Evolutionary conservation across 2,329 filamentous ascomycete genomes (phyloP).

Genomic region (Aspergillus ustus): DNA sequence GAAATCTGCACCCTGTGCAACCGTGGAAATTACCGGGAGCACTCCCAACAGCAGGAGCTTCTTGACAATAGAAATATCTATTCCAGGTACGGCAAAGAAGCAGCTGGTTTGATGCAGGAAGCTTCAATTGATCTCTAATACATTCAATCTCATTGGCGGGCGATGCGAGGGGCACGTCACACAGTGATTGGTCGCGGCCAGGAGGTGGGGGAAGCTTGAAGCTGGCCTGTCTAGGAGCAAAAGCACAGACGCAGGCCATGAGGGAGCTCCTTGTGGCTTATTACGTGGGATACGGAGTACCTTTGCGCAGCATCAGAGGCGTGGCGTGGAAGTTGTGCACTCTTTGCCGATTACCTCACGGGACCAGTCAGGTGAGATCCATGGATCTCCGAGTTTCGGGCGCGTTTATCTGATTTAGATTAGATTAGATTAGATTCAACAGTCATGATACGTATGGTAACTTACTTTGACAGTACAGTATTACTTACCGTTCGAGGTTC

Average conservation of each 20-base stretch:
- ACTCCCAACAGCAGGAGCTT: conserved; percentile 11
- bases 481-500: not conserved
- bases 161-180: conserved; percentile 13
- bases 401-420: conserved; percentile 16
- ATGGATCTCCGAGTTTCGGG: conserved; percentile 25
- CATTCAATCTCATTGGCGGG: conserved; percentile 24
- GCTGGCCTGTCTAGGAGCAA: conserved; percentile 10
- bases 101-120: conserved; percentile 23
- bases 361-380: conserved; percentile 10
- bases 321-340: conserved; percentile 14
- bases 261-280: conserved; percentile 7
- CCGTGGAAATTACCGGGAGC: not conserved
- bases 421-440: conserved; percentile 37
- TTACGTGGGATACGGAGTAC: conserved; percentile 10
- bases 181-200: conserved; percentile 14
- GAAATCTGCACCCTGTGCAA: not conserved
- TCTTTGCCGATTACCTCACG: conserved; percentile 5
- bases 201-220: conserved; percentile 16
- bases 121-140: conserved; percentile 22
- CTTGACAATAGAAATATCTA: conserved; percentile 8
- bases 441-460: not conserved
- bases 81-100: conserved; percentile 13
- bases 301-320: not conserved
- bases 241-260: not conserved
- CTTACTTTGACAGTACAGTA: not conserved